Base-by-base conservation (phyloP, 345 rosid genomes). In the Rhodomyrtus tomentosa region DNA sequence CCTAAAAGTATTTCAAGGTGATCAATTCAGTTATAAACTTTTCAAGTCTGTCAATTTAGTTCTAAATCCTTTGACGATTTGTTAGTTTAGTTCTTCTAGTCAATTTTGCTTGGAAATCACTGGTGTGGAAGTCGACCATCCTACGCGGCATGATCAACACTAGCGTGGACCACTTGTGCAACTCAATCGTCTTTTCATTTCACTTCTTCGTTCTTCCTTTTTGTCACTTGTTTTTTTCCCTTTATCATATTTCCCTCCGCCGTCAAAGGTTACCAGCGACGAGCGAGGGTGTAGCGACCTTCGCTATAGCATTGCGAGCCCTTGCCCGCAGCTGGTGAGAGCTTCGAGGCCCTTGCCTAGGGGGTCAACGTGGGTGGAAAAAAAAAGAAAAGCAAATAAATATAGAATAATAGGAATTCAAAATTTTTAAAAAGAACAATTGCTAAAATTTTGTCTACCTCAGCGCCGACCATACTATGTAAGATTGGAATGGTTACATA, bases 321-420 rank as follows among this genome's bases (percentile, higher is more conserved):
- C 36, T 56, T 0, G 15, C 32, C 32, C 0, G 1, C 0, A 2
- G 0, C 49, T 48, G 13, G 3, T 3, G 13, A 10, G 50, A 13
- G 50, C 50, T 48, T 48, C 10, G 50, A 2, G 49, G 50, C 50
- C 50, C 3, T 48, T 10, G 13, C 68, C 32, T 12, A 56, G 14
- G 32, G 32, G 68, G 18, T 29, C 13, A 14, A 15, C 3, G 2
- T n/a, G 27, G 32, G 68, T 25, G 59, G 3, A 25, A 55, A 24
- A 9, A 1, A 55, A 11, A 55, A 11, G 10, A 0, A 3, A 25
- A 55, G 8, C 2, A 5, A 25, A 0, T 25, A 9, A 2, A 18
- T 16, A 52, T 48, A 48, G 3, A 40, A 10, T 2, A 48, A 48
- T 48, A 3, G 12, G 25, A 25, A 12, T 56, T 6, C 12, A 2